Conservation (phyloP, 768 basidiomycete genomes). For the Cantharellus anzutake region DNA sequence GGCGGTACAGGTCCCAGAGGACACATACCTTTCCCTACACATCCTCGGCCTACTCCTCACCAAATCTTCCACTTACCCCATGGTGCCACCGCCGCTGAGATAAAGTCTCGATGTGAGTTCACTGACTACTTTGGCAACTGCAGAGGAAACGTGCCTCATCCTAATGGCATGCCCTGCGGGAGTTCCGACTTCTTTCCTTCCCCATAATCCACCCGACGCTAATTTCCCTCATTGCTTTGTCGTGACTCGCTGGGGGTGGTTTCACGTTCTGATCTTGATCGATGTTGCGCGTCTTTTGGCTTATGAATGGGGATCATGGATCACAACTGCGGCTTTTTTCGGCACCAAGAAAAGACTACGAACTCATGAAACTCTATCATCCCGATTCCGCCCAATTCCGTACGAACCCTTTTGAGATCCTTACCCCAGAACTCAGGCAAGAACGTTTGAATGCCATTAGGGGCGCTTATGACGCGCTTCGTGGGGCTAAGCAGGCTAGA, state of each 20-base stretch:
- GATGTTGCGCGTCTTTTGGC: background rate
- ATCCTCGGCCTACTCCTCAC: slow-evolving; percentile 35
- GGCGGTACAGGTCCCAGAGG: no score
- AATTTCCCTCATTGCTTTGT: background rate
- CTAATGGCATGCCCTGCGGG: background rate
- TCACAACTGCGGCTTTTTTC: background rate
- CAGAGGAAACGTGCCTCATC: background rate
- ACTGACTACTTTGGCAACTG: background rate
- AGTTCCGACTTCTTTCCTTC: background rate
- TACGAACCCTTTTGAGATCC: slow-evolving; percentile 25
- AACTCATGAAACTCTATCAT: slow-evolving; percentile 63
- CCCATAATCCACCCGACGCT: background rate
- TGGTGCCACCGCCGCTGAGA: slow-evolving; percentile 30
- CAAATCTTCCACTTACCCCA: slow-evolving; percentile 43
- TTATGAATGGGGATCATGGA: background rate
- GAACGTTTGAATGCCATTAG: slow-evolving; percentile 51
- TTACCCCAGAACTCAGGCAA: slow-evolving; percentile 18
- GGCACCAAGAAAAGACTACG: slow-evolving; percentile 33
- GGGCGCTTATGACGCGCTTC: slow-evolving; percentile 45
- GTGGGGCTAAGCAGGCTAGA: background rate
- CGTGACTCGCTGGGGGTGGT: background rate
- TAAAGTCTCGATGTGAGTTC: slow-evolving; percentile 38
- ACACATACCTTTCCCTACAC: slow-evolving; percentile 28
- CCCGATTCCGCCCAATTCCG: slow-evolving; percentile 41
- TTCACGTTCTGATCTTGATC: background rate